phyloP scores from a whole-genome alignment of 129 eudicot genomes.

The Silybum marianum region DNA sequence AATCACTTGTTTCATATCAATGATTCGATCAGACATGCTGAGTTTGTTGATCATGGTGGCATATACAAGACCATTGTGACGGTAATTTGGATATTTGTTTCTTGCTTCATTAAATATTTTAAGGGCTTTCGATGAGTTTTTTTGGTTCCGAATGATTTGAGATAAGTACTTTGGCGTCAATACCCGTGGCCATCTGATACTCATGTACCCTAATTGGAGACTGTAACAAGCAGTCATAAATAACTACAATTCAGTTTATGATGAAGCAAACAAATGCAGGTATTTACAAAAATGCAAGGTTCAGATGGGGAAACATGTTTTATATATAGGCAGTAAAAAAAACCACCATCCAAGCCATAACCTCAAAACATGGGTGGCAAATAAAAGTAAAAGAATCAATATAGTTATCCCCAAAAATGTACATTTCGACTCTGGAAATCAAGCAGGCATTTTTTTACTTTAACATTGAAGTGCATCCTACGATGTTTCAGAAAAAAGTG shows the following conservation, averaged over 20 bases:
- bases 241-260: neutral
- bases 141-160: conserved; percentile 66
- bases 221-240: neutral
- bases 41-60: conserved; percentile 84
- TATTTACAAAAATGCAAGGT: neutral
- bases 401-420: neutral
- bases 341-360: neutral
- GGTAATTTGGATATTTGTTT: conserved; percentile 62
- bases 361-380: neutral
- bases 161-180: conserved; percentile 76
- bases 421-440: neutral
- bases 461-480: neutral
- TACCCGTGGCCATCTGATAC: conserved; percentile 85
- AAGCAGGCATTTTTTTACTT: neutral
- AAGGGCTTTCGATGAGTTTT: conserved; percentile 79
- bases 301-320: neutral
- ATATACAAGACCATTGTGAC: conserved; percentile 86
- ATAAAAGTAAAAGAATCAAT: neutral
- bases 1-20: conserved; percentile 77
- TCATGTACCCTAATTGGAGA: conserved; percentile 39
- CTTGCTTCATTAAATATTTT: conserved; percentile 70
- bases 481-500: neutral
- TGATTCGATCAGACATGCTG: conserved; percentile 50
- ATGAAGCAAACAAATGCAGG: neutral
- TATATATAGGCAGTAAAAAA: neutral